These are phyloP conservation scores for Artemisia tridentata DNA, from an alignment of 129 eudicot genomes.

Conservation along the genomic window DNA sequence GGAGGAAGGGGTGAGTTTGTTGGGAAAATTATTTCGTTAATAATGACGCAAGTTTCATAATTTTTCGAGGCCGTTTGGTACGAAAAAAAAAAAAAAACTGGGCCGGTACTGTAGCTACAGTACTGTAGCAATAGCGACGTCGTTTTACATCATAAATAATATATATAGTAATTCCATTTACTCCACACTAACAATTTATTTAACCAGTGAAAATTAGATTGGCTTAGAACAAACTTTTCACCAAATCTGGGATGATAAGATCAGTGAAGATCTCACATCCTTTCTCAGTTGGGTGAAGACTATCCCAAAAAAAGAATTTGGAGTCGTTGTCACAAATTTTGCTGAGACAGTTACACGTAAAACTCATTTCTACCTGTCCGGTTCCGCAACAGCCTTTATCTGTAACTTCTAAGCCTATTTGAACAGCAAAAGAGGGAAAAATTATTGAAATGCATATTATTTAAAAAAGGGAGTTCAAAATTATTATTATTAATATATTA, in stretches of 20 bases:
- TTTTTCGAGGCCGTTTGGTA: no score
- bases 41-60: no score
- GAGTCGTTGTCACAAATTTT: slow-evolving; percentile 36
- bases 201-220: background rate
- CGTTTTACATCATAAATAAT: no score
- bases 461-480: no score
- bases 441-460: background rate
- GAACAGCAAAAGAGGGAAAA: background rate
- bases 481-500: no score
- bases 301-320: slow-evolving; percentile 65
- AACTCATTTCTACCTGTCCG: slow-evolving; percentile 47
- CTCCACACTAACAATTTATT: slow-evolving; percentile 1
- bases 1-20: no score
- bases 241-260: slow-evolving; percentile 17
- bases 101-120: no score
- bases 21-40: no score
- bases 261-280: slow-evolving; percentile 39
- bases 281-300: slow-evolving; percentile 56
- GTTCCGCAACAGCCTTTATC: slow-evolving; percentile 76
- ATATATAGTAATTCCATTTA: no score
- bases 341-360: slow-evolving; percentile 40
- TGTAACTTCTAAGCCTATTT: slow-evolving; percentile 42
- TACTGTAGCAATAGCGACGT: no score
- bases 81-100: no score
- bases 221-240: slow-evolving; percentile 19